Percentiles rank a stretch among this genome's conserved stretches.
phyloP scores from a whole-genome alignment of 805 yeast species.

The Suhomyces kilbournensis region DNA sequence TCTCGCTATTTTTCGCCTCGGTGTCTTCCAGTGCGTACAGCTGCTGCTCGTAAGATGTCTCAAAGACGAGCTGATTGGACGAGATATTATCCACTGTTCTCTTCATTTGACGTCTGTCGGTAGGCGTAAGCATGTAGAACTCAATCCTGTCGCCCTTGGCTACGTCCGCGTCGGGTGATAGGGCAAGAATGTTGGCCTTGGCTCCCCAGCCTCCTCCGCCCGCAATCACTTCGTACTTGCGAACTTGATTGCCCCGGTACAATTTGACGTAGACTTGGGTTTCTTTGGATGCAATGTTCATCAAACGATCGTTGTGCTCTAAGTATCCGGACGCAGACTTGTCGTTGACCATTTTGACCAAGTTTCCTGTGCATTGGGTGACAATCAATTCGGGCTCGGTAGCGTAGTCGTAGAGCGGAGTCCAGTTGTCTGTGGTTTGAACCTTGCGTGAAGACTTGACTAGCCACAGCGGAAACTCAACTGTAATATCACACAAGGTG shows the following conservation, averaged over 20 bases:
- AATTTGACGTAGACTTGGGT: slow-evolving; percentile 41
- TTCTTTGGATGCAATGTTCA: slow-evolving; percentile 40
- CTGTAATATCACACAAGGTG: slow-evolving; percentile 25
- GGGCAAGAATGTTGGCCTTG: slow-evolving; percentile 60
- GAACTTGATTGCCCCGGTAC: slow-evolving; percentile 10
- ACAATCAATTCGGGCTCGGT: slow-evolving; percentile 33
- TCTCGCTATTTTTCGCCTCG: background rate
- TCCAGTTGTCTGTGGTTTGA: slow-evolving; percentile 29
- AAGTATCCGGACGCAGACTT: slow-evolving; percentile 56
- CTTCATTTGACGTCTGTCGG: slow-evolving; percentile 18
- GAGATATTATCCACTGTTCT: background rate
- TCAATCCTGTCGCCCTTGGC: slow-evolving; percentile 45
- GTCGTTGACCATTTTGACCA: slow-evolving; percentile 54
- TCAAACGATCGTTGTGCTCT: slow-evolving; percentile 42
- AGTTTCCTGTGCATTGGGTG: slow-evolving; percentile 53
- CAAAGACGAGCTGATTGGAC: slow-evolving; percentile 17
- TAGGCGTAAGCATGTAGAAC: slow-evolving; percentile 45
- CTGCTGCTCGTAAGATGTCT: slow-evolving; percentile 31
- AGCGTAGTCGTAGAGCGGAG: slow-evolving; percentile 22
- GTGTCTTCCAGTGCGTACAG: slow-evolving; percentile 13
- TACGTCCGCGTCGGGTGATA: slow-evolving; percentile 55
- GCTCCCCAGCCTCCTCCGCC: slow-evolving; percentile 82
- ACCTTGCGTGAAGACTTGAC: slow-evolving; percentile 1
- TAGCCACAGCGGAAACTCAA: slow-evolving; percentile 19
- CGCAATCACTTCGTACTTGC: slow-evolving; percentile 52